Conservation (phyloP, 371 early-diverging fungal species). For the Rhizopus delemar region DNA sequence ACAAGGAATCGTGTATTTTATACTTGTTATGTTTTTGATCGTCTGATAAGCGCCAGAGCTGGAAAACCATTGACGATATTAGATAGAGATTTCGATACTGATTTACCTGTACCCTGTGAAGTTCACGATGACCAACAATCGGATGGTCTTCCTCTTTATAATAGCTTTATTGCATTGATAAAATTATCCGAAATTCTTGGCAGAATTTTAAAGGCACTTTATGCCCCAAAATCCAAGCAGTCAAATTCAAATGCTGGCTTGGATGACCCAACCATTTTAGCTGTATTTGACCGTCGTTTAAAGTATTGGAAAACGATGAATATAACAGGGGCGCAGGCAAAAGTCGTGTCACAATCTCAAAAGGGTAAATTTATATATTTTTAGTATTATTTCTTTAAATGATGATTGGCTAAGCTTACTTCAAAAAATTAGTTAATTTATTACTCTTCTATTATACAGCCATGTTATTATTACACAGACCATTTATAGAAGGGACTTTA, state of each 20-base stretch:
- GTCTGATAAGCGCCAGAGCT: conserved; percentile 52
- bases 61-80: conserved; percentile 55
- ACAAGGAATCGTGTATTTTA: conserved; percentile 66
- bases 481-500: conserved; percentile 41
- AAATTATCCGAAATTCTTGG: conserved; percentile 50
- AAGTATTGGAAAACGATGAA: conserved; percentile 36
- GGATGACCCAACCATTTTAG: conserved; percentile 46
- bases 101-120: conserved; percentile 40
- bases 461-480: conserved; percentile 57
- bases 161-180: conserved; percentile 35
- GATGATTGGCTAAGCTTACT: neutral
- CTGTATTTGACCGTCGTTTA: conserved; percentile 47
- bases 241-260: conserved; percentile 41
- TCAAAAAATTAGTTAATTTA: conserved; percentile 32
- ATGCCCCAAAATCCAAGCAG: conserved; percentile 47
- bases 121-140: conserved; percentile 22
- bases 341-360: conserved; percentile 32
- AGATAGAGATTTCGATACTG: conserved; percentile 54
- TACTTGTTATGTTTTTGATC: conserved; percentile 62
- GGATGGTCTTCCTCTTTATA: conserved; percentile 30
- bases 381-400: conserved; percentile 7
- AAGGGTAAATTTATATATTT: conserved; percentile 36
- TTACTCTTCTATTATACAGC: conserved; percentile 57
- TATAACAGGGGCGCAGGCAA: conserved; percentile 20
- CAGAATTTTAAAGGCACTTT: conserved; percentile 43